Evolutionary conservation across 768 basidiomycete genomes (phyloP).

Genomic region (Lactarius akahatsu): DNA sequence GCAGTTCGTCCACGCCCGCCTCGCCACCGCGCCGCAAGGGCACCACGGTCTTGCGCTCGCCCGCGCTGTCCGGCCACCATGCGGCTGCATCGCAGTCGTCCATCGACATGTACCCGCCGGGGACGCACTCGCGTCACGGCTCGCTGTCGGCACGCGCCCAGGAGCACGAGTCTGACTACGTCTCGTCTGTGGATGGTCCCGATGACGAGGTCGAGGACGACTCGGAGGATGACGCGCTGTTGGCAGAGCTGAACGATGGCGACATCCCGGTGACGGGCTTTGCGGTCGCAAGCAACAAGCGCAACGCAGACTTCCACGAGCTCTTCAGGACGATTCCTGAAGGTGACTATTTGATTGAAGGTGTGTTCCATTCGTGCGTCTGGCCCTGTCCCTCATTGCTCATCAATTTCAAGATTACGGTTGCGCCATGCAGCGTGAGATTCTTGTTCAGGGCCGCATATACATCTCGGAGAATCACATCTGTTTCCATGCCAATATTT

Average conservation of each 20-base stretch:
- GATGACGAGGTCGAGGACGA: slow-evolving; percentile 37
- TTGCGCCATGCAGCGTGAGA: slow-evolving; percentile 94
- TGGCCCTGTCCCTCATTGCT: neutral
- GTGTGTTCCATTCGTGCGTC: slow-evolving; percentile 44
- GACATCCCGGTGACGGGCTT: slow-evolving; percentile 95
- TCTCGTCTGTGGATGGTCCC: slow-evolving; percentile 27
- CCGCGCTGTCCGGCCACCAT: slow-evolving; percentile 19
- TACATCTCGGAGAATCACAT: slow-evolving; percentile 99
- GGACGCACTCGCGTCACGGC: slow-evolving; percentile 31
- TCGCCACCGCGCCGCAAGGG: slow-evolving; percentile 16
- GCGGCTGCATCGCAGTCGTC: slow-evolving; percentile 23
- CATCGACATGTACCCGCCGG: slow-evolving; percentile 29
- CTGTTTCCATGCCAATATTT: slow-evolving; percentile 99
- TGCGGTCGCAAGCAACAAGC: slow-evolving; percentile 91
- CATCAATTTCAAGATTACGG: slow-evolving; percentile 76
- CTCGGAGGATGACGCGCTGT: slow-evolving; percentile 31
- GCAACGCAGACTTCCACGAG: slow-evolving; percentile 96
- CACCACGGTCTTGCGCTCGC: slow-evolving; percentile 17
- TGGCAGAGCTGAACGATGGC: slow-evolving; percentile 52
- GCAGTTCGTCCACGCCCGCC: neutral
- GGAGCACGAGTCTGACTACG: slow-evolving; percentile 32
- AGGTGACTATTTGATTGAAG: slow-evolving; percentile 97
- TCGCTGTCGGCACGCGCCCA: slow-evolving; percentile 30
- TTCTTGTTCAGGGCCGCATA: slow-evolving; percentile 91
- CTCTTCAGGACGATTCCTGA: slow-evolving; percentile 87